Evolutionary conservation across 441 rosid genomes (phyloP), one percentile per base, ranked within the genome.

Genomic region (Monsonia emarginata): DNA sequence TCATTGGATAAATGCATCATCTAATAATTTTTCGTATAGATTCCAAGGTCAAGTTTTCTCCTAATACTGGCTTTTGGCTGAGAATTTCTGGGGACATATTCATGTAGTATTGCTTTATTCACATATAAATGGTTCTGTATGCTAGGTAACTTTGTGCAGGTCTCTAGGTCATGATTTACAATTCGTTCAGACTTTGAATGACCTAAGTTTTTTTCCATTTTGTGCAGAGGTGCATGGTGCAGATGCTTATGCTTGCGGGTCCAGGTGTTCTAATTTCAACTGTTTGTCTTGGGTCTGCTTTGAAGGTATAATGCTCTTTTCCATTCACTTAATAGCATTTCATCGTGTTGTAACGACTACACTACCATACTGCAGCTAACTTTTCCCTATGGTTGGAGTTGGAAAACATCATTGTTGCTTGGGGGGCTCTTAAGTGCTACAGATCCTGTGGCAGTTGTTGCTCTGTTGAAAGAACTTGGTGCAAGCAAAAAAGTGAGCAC

Each of bases 371-470:
- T 77, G 78, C 89, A 93, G 98, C 72, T 93, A 32, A 74, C 78
- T 74, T 87, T 93, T 76, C 98, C 98, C 34, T 93, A 87, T 70
- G 61, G 81, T 57, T 90, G 98, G 97, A 86, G 75, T 64, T 93
- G 97, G 98, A 90, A 79, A 82, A 85, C 85, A 40, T 86, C 96
- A 19, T 77, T 92, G 80, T 80, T 90, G 82, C 96, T 92, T 67
- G 98, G 96, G 54, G 96, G 91, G 56, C 96, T 89, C 72, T 66
- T 89, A 74, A 88, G 96, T 78, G 96, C 96, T 66, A 90, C 98
- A 5, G 98, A 93, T 83, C 98, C 96, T 13, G 98, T 90, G 63
- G 97, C 98, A 71, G 97, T 93, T 68, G 98, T 93, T 72, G 95
- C 97, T 75, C 68, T 93, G 44, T 71, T 90, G 71, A 93, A 86